Conservation (phyloP, 495 filamentous ascomycete genomes). For the Lophium mytilinum region DNA sequence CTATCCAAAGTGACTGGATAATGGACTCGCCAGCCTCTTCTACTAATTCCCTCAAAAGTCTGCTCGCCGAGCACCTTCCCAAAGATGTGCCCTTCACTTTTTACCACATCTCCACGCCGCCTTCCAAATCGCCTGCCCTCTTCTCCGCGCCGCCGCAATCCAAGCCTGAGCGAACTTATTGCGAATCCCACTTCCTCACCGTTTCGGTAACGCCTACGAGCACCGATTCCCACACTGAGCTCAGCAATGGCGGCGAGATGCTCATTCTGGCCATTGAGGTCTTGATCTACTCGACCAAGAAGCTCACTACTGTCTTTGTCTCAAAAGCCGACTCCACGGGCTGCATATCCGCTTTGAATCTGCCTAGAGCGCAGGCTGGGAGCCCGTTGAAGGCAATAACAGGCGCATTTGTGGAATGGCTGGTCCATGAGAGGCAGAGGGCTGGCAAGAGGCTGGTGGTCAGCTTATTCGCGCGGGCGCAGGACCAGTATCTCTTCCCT, state of each 20-base stretch:
- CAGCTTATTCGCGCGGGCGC: constrained; percentile 85
- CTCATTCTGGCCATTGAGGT: constrained; percentile 64
- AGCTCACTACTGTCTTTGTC: constrained; percentile 81
- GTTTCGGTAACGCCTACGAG: constrained; percentile 45
- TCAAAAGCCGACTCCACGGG: constrained; percentile 97
- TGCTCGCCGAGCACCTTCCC: constrained; percentile 63
- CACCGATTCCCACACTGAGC: neutral
- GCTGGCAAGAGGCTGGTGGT: constrained; percentile 67
- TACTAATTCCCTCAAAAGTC: constrained; percentile 16
- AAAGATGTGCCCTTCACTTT: constrained; percentile 59
- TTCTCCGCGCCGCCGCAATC: constrained; percentile 69
- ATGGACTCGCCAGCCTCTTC: neutral
- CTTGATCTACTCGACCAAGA: constrained; percentile 62
- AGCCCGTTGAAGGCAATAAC: constrained; percentile 68
- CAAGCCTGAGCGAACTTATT: constrained; percentile 65
- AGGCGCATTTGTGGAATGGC: constrained; percentile 64
- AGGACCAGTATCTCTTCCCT: constrained; percentile 91
- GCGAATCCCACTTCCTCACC: constrained; percentile 79
- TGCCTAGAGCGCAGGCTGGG: constrained; percentile 47
- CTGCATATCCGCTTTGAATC: constrained; percentile 58
- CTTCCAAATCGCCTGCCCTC: constrained; percentile 60
- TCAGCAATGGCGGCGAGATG: constrained; percentile 24
- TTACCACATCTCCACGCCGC: constrained; percentile 83
- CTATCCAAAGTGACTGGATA: neutral
- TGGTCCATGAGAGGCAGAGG: constrained; percentile 58